Evolutionary conservation across 805 yeast species (phyloP), one percentile per base, ranked within the genome.

Genomic region (Metschnikowia lachancei): DNA sequence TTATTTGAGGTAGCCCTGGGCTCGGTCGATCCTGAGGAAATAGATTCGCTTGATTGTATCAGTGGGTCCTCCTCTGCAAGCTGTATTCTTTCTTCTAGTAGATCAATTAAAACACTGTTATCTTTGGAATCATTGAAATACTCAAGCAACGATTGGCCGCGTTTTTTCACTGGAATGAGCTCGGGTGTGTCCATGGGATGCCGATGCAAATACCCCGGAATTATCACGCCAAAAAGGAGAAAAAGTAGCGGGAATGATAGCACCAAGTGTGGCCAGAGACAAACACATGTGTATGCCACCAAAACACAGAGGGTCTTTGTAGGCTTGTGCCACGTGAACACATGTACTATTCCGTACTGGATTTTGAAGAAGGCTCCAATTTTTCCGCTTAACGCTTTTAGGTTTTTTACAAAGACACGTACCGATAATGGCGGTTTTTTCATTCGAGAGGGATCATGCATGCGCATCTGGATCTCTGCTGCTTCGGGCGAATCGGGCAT

Each of bases 321-420:
- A 0, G 95, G 91, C 22, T 75, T 71, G 49, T 81, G 78, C 97
- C 97, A 91, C 4, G 87, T 77, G 19, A 87, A 48, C 0, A 86
- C 59, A 41, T 80, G 77, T 6, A 82, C 70, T 1, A 83, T 35
- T 2, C 81, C 80, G 53, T 83, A 83, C 55, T 86, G 92, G 1
- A 82, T 46, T 35, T 69, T 75, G 54, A 86, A 83, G 9, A 85
- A 57, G 0, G 70, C 66, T 24, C 83, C 79, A 72, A 83, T 71
- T 45, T 80, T 76, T 10, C 73, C 57, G 42, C 84, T 80, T 54
- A 85, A 62, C 32, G 72, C 70, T 50, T 79, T 76, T 59, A 87
- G 69, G 62, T 86, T 87, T 14, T 74, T 67, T 1, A 80, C 72
- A 41, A 87, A 65, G 4, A 72, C 63, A 4, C 82, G 61, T 0